Evolutionary conservation across 768 basidiomycete genomes (phyloP), one percentile per base, ranked within the genome.

Genomic region (Suillus occidentalis): DNA sequence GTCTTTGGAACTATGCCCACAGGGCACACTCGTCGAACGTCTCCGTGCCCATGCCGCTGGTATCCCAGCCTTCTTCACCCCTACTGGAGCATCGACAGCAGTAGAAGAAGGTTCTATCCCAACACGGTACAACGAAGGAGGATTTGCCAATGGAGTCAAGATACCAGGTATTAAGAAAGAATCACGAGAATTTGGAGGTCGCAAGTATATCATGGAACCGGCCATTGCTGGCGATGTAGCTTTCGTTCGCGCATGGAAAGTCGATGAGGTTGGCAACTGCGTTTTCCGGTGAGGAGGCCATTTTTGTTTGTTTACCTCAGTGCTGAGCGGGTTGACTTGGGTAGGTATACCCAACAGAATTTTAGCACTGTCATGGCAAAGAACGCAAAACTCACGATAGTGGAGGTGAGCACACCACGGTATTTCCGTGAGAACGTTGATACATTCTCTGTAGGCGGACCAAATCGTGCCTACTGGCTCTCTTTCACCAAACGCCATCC

Each of bases 61-160:
- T 60, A 94, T 95, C 66, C 94, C 95, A 16, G 94, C 90, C n/a
- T 95, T 97, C 81, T 96, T 83, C 77, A 97, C 93, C 5, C 95
- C 94, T 13, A 95, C 94, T 0, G 95, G 95, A 18, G 92, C 92
- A 8, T 85, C 85, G n/a, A 95, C 94, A n/a, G 92, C 92, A 3
- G 85, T 94, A 3, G 91, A 95, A 75, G 79, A 87, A 56, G 94
- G 94, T 2, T 76, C 83, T 3, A 92, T 95, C 71, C 91, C 94
- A 37, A 83, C 90, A 68, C 84, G 89, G 25, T 94, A 93, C 75
- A 89, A 91, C 60, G 81, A 85, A 28, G 91, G 91, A 22, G 92
- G 92, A 25, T 82, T 87, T 61, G 78, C 82, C 28, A 83, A 85
- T 6, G 90, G 92, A 45, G 82, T 96, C 58, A 85, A 86, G 34